A percentile compares a stretch with the other conserved stretches of the same genome.
phyloP scores from a whole-genome alignment of 768 basidiomycete species.

The Lactarius deliciosus region DNA sequence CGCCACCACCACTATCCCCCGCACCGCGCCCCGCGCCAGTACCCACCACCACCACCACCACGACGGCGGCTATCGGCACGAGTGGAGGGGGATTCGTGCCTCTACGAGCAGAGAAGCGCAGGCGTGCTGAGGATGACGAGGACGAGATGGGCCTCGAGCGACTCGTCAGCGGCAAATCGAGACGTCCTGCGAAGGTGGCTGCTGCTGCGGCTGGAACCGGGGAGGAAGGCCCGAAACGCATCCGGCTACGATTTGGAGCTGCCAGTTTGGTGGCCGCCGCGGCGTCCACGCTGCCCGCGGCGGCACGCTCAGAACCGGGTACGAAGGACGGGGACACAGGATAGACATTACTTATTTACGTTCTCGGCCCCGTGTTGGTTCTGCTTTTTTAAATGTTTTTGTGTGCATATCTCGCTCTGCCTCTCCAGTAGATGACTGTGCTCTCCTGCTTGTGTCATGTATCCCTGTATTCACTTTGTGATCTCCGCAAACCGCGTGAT shows the following conservation, averaged over 20 bases:
- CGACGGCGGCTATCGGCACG: constrained; percentile 5
- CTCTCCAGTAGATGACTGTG: constrained; percentile 15
- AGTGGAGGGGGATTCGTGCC: constrained; percentile 38
- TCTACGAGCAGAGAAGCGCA: constrained; percentile 49
- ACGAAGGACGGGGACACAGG: constrained; percentile 77
- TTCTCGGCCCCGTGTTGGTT: constrained; percentile 5
- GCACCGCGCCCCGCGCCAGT: not conserved
- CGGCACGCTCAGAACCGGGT: constrained; percentile 58
- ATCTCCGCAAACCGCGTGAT: constrained; percentile 4
- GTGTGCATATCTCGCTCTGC: constrained; percentile 16
- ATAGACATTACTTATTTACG: constrained; percentile 35
- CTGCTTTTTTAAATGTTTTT: constrained; percentile 19
- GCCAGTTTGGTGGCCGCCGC: constrained; percentile 40
- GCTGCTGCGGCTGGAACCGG: constrained; percentile 5
- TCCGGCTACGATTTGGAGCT: constrained; percentile 69
- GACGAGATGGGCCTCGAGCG: constrained; percentile 64
- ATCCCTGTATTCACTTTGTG: constrained; percentile 24
- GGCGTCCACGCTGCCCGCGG: constrained; percentile 35
- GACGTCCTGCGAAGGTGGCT: constrained; percentile 28
- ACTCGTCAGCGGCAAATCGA: constrained; percentile 48
- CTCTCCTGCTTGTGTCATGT: constrained; percentile 23
- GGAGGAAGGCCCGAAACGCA: constrained; percentile 51
- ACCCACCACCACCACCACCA: not conserved
- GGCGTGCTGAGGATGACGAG: constrained; percentile 55
- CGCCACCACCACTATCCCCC: not conserved